Evolutionary conservation across 768 basidiomycete species (phyloP), one percentile per base, ranked within the genome.

Genomic region (Boletus eberwhitei): DNA sequence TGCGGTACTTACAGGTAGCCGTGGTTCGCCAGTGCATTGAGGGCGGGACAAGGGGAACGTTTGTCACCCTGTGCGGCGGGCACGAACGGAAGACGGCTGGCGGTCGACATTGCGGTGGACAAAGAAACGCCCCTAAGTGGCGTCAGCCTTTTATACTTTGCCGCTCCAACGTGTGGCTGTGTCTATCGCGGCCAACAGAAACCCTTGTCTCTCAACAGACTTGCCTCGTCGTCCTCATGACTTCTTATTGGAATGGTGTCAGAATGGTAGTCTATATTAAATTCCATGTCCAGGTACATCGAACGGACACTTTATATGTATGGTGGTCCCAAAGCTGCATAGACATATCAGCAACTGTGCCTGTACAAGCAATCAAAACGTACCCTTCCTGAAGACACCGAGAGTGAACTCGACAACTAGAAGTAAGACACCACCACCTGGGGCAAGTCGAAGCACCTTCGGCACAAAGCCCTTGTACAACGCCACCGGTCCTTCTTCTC

Each of bases 391-490:
- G 71, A 95, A 92, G 53, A 88, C 63, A 19, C 80, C 84, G 37
- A 93, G 71, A 2, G 90, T 92, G 57, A 90, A 85, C 71, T 94
- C 92, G 17, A 95, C 93, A n/a, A 95, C 95, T 34, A 99, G 80
- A 29, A 99, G 76, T 31, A 99, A 73, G 13, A 99, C 87, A 69
- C 96, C 96, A 48, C 96, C 96, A 41, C 96, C 96, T 0, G 96
- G 96, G 13, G 95, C 96, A 24, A 99, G 80, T 60, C 96, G 83
- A 40, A 98, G 80, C 4, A 97, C 94, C 71, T 99, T 99, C 29
- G 96, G 96, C 16, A 90, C 78, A 71, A 98, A 99, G 34, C 96
- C 94, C 69, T 95, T 95, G 80, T 96, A 97, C 36, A 97, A 76
- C 5, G 94, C 93, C 4, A 74, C 82, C 2, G 86, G 67, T 26